Evolutionary conservation across 2,329 filamentous ascomycete genomes (phyloP).

Genomic region (Fusarium sacchari): DNA sequence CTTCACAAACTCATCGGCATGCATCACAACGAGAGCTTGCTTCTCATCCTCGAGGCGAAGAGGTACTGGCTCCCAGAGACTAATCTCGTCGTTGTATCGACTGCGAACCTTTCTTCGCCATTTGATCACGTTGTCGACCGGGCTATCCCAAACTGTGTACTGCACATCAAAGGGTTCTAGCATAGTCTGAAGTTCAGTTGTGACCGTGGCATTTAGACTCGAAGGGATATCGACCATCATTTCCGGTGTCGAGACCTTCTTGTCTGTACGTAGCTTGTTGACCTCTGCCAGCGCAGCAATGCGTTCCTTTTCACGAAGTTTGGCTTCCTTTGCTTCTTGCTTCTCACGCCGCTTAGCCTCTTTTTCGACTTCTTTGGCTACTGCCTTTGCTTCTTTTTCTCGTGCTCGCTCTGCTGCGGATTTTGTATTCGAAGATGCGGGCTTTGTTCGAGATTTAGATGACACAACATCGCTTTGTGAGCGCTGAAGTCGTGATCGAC

Average conservation of each 20-base stretch:
- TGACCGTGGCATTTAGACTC: constrained; percentile 60
- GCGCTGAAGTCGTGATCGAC: constrained; percentile 41
- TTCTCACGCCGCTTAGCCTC: constrained; percentile 66
- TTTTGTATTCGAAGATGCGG: constrained; percentile 43
- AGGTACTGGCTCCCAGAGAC: constrained; percentile 72
- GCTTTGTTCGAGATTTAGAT: constrained; percentile 33
- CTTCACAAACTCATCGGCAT: constrained; percentile 72
- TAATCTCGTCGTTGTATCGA: constrained; percentile 67
- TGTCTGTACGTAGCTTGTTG: constrained; percentile 78
- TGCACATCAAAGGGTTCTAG: constrained; percentile 62
- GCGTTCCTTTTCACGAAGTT: constrained; percentile 69
- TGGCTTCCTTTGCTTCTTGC: constrained; percentile 69
- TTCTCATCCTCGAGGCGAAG: constrained; percentile 64
- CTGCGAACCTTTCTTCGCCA: constrained; percentile 77
- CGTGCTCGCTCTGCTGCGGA: constrained; percentile 51
- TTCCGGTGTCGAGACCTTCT: constrained; percentile 76
- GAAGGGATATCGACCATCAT: constrained; percentile 80
- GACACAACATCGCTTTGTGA: constrained; percentile 47
- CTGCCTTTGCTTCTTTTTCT: constrained; percentile 57
- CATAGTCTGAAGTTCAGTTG: constrained; percentile 59
- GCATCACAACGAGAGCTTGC: constrained; percentile 70
- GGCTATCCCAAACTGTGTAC: constrained; percentile 56
- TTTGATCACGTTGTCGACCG: constrained; percentile 65
- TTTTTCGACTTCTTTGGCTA: constrained; percentile 63
- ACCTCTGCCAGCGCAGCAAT: constrained; percentile 75